Base-by-base conservation (phyloP, 805 yeast genomes). In the Brettanomyces custersianus region DNA sequence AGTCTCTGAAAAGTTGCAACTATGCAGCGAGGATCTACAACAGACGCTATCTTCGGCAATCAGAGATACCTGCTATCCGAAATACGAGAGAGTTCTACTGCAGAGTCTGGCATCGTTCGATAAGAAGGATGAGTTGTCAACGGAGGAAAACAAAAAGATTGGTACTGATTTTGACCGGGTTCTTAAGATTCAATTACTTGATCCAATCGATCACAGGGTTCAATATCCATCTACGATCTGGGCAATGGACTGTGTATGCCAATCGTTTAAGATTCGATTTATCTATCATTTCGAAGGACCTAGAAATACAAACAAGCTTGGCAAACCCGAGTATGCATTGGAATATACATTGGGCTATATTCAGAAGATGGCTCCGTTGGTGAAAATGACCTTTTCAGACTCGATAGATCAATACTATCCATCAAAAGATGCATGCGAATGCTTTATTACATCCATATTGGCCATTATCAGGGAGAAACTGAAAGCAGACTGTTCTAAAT, bases 241-340 rank as follows among this genome's bases (percentile, higher is more conserved):
- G 72, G 72, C 74, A 0, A 55, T 77, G 28, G 67, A 64, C 29
- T 50, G 61, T 1, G 51, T 81, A 21, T 51, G 71, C 3, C 52
- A 56, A 19, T 70, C 72, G 1, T 60, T 78, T 20, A 57, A 59
- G 6, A 44, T 63, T 10, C 63, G 82, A 29, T 74, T 82, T 48
- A 57, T 63, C 28, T 81, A 59, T 55, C 85, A 82, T 49, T 81
- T 80, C 48, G 69, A 70, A 33, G 60, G 70, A 4, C 58, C 66
- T 20, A 60, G 55, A 27, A 80, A 77, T 23, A 80, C 88, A 0
- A 79, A 78, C 46, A 68, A 74, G 31, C 48, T 73, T 19, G 77
- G 78, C 39, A 75, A 75, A 47, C 88, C 90, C 2, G 88, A 81
- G 49, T 80, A 85, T 80, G 70, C 77, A 4, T 65, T 80, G 40